Percentiles rank a stretch among this genome's conserved stretches.
These are phyloP conservation scores for Tausonia pullulans DNA, from an alignment of 1,284 basidiomycete genomes.

Conservation along the genomic window DNA sequence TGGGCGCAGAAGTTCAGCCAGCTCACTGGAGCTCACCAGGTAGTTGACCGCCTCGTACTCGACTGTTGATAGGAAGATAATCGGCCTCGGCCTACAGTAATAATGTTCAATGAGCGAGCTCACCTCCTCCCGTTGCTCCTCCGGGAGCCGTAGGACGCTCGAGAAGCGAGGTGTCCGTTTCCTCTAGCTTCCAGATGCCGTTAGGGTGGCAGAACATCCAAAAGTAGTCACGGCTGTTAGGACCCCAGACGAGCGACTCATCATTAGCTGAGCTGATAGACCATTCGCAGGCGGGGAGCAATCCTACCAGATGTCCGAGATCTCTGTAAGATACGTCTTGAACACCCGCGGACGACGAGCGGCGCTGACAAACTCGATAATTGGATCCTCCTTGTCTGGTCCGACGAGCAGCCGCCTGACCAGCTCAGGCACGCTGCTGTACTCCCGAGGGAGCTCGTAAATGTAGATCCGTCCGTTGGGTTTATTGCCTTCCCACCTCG, in stretches of 20 bases:
- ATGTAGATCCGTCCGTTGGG: background rate
- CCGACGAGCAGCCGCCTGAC: slow-evolving; percentile 32
- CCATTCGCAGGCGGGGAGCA: background rate
- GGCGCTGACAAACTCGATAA: slow-evolving; percentile 75
- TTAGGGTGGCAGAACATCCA: slow-evolving; percentile 99
- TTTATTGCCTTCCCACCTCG: slow-evolving; percentile 1
- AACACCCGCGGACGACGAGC: slow-evolving; percentile 74
- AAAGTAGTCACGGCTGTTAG: slow-evolving; percentile 72
- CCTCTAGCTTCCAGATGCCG: slow-evolving; percentile 68
- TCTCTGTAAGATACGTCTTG: slow-evolving; percentile 80
- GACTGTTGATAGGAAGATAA: background rate
- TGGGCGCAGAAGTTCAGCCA: slow-evolving; percentile 18
- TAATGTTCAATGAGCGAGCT: slow-evolving; percentile 42
- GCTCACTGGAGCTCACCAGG: slow-evolving; percentile 48
- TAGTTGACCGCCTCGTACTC: slow-evolving; percentile 78
- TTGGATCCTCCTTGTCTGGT: slow-evolving; percentile 26
- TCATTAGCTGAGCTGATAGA: background rate
- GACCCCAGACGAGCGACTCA: background rate
- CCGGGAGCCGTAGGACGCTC: slow-evolving; percentile 89
- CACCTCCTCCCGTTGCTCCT: slow-evolving; percentile 96
- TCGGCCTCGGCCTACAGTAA: background rate
- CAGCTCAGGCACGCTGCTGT: slow-evolving; percentile 19
- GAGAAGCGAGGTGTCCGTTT: slow-evolving; percentile 69
- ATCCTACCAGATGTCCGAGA: slow-evolving; percentile 56
- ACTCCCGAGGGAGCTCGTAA: slow-evolving; percentile 4